These are phyloP conservation scores for Galerina marginata DNA, from an alignment of 768 basidiomycete species.

Conservation along the genomic window DNA sequence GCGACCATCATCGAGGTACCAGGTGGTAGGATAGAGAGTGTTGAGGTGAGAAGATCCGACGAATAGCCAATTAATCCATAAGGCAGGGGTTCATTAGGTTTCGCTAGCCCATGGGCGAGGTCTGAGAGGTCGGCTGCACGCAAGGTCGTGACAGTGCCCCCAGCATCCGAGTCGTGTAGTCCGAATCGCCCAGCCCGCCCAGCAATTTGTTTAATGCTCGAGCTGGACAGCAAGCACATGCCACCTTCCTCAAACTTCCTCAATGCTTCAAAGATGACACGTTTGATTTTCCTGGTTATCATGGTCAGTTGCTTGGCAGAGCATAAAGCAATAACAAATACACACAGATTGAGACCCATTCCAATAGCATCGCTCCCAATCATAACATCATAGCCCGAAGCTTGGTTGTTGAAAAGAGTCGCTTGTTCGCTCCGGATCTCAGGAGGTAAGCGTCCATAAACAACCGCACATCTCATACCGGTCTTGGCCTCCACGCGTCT, in stretches of 20 bases:
- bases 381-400: constrained; percentile 86
- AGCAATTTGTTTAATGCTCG: constrained; percentile 92
- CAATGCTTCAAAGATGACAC: constrained; percentile 78
- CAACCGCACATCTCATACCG: constrained; percentile 84
- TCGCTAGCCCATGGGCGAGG: constrained; percentile 59
- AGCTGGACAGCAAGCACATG: constrained; percentile 57
- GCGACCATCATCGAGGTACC: constrained; percentile 46
- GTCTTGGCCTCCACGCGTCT: constrained; percentile 70
- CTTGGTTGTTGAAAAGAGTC: constrained; percentile 83
- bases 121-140: constrained; percentile 61
- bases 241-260: constrained; percentile 65
- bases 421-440: constrained; percentile 94
- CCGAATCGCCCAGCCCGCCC: constrained; percentile 93
- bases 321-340: constrained; percentile 12
- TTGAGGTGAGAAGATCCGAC: constrained; percentile 12
- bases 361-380: constrained; percentile 96
- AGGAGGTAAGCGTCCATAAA: constrained; percentile 91
- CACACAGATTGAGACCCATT: constrained; percentile 96
- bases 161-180: constrained; percentile 47
- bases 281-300: constrained; percentile 81
- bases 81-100: constrained; percentile 53
- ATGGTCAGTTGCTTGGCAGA: neutral
- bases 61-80: constrained; percentile 52
- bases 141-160: constrained; percentile 81
- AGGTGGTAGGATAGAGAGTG: constrained; percentile 48